Percentiles rank a stretch among this genome's conserved stretches.
These are phyloP conservation scores for Labyrinthula sp. DNA, from an alignment of 352 stramenopile species.

Conservation along the genomic window DNA sequence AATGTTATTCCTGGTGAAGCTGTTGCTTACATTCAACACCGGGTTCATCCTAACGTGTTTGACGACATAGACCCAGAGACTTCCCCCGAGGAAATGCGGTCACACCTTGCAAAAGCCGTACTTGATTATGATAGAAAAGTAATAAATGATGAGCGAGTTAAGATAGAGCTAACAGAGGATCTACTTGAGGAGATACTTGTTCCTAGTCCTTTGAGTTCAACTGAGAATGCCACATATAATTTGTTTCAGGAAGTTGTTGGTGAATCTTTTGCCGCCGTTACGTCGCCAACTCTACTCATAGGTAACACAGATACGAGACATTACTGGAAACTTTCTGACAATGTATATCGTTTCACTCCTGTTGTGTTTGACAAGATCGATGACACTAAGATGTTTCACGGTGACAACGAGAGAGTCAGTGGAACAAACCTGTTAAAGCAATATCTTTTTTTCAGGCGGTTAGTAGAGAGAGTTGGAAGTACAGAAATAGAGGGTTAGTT, in stretches of 20 bases:
- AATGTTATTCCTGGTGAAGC: constrained; percentile 32
- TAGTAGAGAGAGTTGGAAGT: no score
- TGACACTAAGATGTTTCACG: constrained; percentile 35
- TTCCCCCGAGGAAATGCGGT: no score
- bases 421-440: no score
- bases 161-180: constrained; percentile 13
- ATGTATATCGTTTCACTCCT: constrained; percentile 34
- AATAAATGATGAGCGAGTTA: constrained; percentile 32
- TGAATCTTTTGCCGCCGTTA: constrained; percentile 16
- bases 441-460: no score
- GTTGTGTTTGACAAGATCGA: constrained; percentile 30
- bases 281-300: constrained; percentile 25
- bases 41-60: constrained; percentile 30
- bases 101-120: no score
- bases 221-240: constrained; percentile 8
- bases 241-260: constrained; percentile 17
- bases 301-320: constrained; percentile 33
- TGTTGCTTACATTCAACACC: constrained; percentile 29
- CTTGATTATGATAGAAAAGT: constrained; percentile 35
- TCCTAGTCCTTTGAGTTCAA: constrained; percentile 6
- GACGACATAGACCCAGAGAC: constrained; percentile 10
- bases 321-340: constrained; percentile 30
- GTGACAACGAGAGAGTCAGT: constrained; percentile 32
- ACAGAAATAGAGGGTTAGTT: no score
- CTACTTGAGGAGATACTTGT: background rate